Evolutionary conservation across 805 yeast genomes (phyloP), one percentile per base, ranked within the genome.

Genomic region (Pichia phayaonensis): DNA sequence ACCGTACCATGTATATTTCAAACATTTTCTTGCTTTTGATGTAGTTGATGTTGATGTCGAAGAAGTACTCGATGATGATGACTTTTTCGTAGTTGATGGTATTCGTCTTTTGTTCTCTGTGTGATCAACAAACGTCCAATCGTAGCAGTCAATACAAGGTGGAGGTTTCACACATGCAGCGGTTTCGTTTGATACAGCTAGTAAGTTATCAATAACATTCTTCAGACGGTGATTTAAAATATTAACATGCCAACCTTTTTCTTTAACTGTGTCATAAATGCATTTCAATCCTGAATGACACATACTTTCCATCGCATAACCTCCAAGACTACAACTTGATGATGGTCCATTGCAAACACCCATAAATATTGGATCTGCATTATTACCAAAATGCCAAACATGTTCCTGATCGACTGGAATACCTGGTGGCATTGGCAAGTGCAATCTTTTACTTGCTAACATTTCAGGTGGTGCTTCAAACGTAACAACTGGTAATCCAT

Each of bases 281-380:
- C 98, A 94, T 48, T 80, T 80, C 63, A 76, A 77, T 0, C 98
- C 99, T 0, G 96, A 78, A 65, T 94, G 99, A 64, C 99, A 94
- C 44, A 83, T 84, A 0, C 97, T 84, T 61, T 94, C 99, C 96
- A 94, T 84, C 12, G 98, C 99, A 66, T 89, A 94, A 0, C 99
- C 99, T 1, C 87, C 97, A 10, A 88, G 74, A 53, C 92, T 83
- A 66, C 99, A 94, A 1, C 90, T 68, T 0, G 95, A 84, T 4
- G 92, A 81, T 0, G 94, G 95, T 11, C 99, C 99, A 61, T 86
- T 90, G 65, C 99, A 94, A 10, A 89, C 90, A 0, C 99, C 99
- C 92, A 90, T 85, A 61, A 75, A 94, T 2, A 94, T 87, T 1
- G 99, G 99, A 64, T 94, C 99, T 0, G 97, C 98, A 2, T 94